Conservation (phyloP, 1,284 basidiomycete genomes). For the Tetrapyrgos nigripes region DNA sequence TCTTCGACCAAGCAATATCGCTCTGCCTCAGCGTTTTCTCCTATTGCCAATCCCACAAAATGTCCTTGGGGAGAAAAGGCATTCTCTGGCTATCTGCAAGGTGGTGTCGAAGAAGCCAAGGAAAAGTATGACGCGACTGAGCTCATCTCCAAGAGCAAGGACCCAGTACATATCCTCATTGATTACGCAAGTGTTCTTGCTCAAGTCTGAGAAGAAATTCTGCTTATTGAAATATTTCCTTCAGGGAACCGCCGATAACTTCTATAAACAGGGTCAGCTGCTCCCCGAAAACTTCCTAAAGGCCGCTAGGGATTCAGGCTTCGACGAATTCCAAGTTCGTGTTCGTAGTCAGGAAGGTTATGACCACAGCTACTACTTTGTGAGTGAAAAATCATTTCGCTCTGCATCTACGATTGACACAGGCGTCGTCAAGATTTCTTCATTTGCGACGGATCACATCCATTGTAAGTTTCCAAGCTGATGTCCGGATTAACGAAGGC, state of each 20-base stretch:
- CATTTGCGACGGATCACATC: conserved; percentile 72
- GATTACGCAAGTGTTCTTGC: conserved; percentile 70
- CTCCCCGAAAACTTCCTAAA: conserved; percentile 89
- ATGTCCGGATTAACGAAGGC: conserved; percentile 7
- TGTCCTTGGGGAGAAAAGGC: conserved; percentile 95
- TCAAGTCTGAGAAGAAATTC: background rate
- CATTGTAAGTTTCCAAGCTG: conserved; percentile 52
- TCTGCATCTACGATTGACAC: conserved; percentile 42
- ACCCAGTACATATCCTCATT: conserved; percentile 81
- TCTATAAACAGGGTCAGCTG: conserved; percentile 87
- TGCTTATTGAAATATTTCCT: background rate
- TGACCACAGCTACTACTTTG: conserved; percentile 94
- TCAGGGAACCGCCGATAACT: conserved; percentile 87
- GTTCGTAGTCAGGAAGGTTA: conserved; percentile 89
- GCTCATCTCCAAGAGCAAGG: conserved; percentile 71
- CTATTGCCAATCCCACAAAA: conserved; percentile 88
- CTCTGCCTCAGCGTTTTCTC: conserved; percentile 94
- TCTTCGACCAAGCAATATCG: conserved; percentile 76
- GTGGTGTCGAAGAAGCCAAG: conserved; percentile 80
- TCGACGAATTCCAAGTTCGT: conserved; percentile 78
- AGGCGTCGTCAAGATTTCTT: conserved; percentile 67
- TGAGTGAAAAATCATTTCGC: conserved; percentile 48
- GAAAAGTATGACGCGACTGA: conserved; percentile 85
- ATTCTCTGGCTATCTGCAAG: conserved; percentile 87
- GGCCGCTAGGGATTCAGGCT: conserved; percentile 76